Evolutionary conservation across 1,284 basidiomycete species (phyloP).

Genomic region (Ceratobasidium sp.): DNA sequence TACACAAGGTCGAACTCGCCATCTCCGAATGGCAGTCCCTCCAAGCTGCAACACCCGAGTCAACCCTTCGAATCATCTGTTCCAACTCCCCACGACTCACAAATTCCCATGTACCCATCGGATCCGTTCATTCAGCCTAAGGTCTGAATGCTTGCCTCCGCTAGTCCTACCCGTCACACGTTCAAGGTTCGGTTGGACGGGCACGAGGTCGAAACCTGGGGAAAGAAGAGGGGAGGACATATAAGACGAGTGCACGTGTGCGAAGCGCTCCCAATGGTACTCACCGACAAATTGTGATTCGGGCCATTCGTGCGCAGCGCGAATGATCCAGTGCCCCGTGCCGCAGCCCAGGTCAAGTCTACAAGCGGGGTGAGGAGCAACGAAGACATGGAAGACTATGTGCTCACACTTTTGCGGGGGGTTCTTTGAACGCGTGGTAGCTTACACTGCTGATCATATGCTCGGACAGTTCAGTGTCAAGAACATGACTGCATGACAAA

Average conservation of each 20-base stretch:
- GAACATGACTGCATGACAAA: constrained; percentile 34
- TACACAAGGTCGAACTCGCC: constrained; percentile 38
- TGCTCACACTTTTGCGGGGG: constrained; percentile 47
- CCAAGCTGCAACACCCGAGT: constrained; percentile 26
- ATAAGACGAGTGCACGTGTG: constrained; percentile 17
- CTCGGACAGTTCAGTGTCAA: constrained; percentile 40
- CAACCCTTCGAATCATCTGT: not conserved
- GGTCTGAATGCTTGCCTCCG: constrained; percentile 9
- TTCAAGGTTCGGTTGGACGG: constrained; percentile 46
- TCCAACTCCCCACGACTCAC: constrained; percentile 15
- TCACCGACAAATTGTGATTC: constrained; percentile 46
- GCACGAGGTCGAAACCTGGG: constrained; percentile 48
- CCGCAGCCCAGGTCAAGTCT: constrained; percentile 48
- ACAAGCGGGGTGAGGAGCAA: constrained; percentile 1
- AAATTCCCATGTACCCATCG: constrained; percentile 43
- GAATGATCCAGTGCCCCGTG: constrained; percentile 46
- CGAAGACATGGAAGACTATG: not conserved
- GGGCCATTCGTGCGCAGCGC: constrained; percentile 45
- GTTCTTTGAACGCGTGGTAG: constrained; percentile 41
- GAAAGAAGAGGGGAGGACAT: constrained; percentile 4
- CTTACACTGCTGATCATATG: constrained; percentile 11
- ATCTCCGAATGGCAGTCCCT: constrained; percentile 29
- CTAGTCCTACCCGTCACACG: constrained; percentile 28
- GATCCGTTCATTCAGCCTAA: constrained; percentile 34
- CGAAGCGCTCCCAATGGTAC: constrained; percentile 2